A percentile compares a stretch with the other conserved stretches of the same genome.
Evolutionary conservation across 2,329 filamentous ascomycete species (phyloP).

Genomic region (Colletotrichum eremochloae): DNA sequence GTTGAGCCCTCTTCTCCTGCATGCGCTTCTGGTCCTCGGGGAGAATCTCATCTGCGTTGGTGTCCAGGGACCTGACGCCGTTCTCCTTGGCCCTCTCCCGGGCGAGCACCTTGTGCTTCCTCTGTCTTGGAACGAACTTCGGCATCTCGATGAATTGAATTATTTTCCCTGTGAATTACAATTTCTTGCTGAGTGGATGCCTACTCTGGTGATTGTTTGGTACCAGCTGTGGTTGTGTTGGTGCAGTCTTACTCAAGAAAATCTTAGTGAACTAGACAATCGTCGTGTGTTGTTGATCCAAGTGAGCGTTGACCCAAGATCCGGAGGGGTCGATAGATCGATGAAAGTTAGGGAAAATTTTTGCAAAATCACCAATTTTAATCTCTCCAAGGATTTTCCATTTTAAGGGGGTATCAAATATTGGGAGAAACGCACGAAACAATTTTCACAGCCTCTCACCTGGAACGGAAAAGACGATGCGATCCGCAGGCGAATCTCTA

Average conservation of each 20-base stretch:
- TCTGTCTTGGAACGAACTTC: constrained; percentile 73
- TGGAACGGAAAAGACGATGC: constrained; percentile 12
- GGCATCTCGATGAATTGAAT: constrained; percentile 53
- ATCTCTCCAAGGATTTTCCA: neutral
- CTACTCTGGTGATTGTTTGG: neutral
- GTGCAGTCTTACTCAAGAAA: neutral
- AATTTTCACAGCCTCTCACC: neutral
- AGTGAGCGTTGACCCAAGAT: neutral
- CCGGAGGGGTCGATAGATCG: neutral
- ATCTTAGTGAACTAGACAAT: constrained; percentile 1
- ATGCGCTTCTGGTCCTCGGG: constrained; percentile 61
- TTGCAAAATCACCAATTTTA: neutral
- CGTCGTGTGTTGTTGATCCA: neutral
- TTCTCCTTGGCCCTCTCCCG: constrained; percentile 67
- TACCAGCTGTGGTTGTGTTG: neutral
- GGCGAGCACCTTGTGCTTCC: constrained; percentile 78
- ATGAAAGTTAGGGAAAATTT: neutral
- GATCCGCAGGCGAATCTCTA: constrained; percentile 35
- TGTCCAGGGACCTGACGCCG: constrained; percentile 59
- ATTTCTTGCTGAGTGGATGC: neutral
- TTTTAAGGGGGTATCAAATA: constrained; percentile 29
- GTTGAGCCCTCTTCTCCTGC: constrained; percentile 67
- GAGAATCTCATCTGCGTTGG: constrained; percentile 68
- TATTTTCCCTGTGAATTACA: too few species aligned
- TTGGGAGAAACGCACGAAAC: neutral